A percentile compares a stretch with the other conserved stretches of the same genome.
phyloP scores from a whole-genome alignment of 2,329 filamentous ascomycete species.

The Aspergillus transmontanensis region DNA sequence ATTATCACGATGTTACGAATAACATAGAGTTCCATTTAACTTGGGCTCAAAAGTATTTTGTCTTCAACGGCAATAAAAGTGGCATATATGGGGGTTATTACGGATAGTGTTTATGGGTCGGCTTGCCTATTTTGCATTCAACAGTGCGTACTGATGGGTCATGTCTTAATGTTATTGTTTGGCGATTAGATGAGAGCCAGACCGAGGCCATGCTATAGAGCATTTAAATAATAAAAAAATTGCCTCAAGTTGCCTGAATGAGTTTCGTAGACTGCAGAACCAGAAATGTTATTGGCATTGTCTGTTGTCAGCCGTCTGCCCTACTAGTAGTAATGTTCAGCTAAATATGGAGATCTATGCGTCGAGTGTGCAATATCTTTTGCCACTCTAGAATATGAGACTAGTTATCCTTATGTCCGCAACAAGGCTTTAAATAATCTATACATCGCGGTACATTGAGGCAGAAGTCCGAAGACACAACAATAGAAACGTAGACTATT shows the following conservation, averaged over 20 bases:
- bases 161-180: conserved; percentile 25
- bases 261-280: no score
- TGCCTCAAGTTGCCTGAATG: background rate
- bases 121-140: conserved; percentile 42
- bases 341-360: no score
- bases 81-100: conserved; percentile 37
- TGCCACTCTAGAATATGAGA: no score
- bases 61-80: conserved; percentile 64
- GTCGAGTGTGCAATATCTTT: no score
- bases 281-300: no score
- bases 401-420: no score
- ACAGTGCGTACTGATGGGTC: conserved; percentile 25
- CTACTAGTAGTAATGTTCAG: accelerated
- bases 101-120: conserved; percentile 31
- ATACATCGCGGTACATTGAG: no score
- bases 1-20: conserved; percentile 62
- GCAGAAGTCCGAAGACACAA: no score
- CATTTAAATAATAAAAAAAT: background rate
- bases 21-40: conserved; percentile 52
- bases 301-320: no score
- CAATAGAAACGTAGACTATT: no score
- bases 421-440: no score
- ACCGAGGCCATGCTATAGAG: conserved; percentile 17
- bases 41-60: conserved; percentile 54
- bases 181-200: conserved; percentile 3